Conservation (phyloP, 805 yeast species). For the Blastobotrys terrestris region DNA sequence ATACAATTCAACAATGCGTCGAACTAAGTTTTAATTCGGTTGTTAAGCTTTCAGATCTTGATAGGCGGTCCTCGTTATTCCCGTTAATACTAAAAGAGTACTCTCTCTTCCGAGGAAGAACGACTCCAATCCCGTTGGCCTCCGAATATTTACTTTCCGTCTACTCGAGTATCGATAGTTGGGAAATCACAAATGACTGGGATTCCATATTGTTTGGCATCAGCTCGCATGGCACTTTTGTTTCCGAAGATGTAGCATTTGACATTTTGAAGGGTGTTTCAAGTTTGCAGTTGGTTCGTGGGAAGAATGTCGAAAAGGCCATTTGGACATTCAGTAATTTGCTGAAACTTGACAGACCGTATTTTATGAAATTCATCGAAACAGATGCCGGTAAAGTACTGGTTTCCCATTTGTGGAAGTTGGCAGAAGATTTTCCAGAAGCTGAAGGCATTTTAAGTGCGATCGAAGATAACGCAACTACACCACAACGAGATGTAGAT, state of each 20-base stretch:
- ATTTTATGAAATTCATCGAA: conserved; percentile 9
- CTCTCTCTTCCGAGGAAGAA: conserved; percentile 5
- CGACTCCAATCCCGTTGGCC: conserved; percentile 9
- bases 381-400: conserved; percentile 11
- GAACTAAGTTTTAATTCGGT: conserved; percentile 8
- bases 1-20: conserved; percentile 6
- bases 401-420: conserved; percentile 16
- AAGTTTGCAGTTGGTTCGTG: conserved; percentile 3
- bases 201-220: conserved; percentile 12
- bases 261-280: conserved; percentile 9
- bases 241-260: conserved; percentile 12
- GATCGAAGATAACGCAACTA: conserved; percentile 9
- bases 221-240: conserved; percentile 15
- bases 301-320: conserved; percentile 8
- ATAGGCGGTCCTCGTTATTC: conserved; percentile 7
- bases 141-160: conserved; percentile 8
- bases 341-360: conserved; percentile 8
- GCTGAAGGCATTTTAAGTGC: conserved; percentile 8
- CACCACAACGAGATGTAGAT: conserved; percentile 7
- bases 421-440: conserved; percentile 8
- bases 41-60: conserved; percentile 9
- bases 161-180: conserved; percentile 9
- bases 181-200: conserved; percentile 11
- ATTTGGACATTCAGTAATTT: conserved; percentile 9
- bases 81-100: conserved; percentile 7